Evolutionary conservation across 768 basidiomycete species (phyloP), one percentile per base, ranked within the genome.

Genomic region (Neoboletus subvelutipes): DNA sequence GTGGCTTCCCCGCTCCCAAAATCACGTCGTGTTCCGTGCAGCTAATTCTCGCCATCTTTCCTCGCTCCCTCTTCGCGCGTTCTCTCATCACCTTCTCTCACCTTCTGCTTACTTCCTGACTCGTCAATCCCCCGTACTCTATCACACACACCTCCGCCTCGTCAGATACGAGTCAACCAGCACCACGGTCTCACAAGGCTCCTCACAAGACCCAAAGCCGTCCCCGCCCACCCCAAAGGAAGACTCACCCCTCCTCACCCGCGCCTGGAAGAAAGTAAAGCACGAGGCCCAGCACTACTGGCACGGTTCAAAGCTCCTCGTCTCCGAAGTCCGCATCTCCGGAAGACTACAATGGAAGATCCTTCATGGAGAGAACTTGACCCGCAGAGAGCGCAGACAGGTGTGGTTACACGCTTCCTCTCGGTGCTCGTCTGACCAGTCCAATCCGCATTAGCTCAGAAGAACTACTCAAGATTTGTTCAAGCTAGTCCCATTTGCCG

Each of bases 281-380:
- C 92, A 98, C 66, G 97, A 98, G 73, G 94, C 88, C 0, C 82
- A 84, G 56, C 96, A 99, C 72, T 99, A 98, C 72, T 98, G 95
- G 95, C 88, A 94, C 60, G 96, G 97, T 12, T 83, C 92, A 1
- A 97, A 97, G 70, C 84, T 99, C 5, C 80, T 99, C 47, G 94
- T 92, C 17, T 91, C 93, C 26, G 97, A 98, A 76, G 90, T 97
- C 52, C 85, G 90, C 61, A 98, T 98, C 60, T 93, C 92, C 24
- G 77, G 81, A 4, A 80, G 94, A 58, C 79, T 99, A 42, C 90
- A 94, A 66, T 91, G 88, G 85, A 93, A 95, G 76, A 85, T 98
- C 50, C 75, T 99, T 24, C 91, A 93, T 56, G 97, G 97, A 34
- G 92, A 92, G 51, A 85, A 81, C 43, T 72, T 99, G 73, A 99